Base-by-base conservation (phyloP, 2,329 filamentous ascomycete genomes). In the Basipetospora chlamydospora region DNA sequence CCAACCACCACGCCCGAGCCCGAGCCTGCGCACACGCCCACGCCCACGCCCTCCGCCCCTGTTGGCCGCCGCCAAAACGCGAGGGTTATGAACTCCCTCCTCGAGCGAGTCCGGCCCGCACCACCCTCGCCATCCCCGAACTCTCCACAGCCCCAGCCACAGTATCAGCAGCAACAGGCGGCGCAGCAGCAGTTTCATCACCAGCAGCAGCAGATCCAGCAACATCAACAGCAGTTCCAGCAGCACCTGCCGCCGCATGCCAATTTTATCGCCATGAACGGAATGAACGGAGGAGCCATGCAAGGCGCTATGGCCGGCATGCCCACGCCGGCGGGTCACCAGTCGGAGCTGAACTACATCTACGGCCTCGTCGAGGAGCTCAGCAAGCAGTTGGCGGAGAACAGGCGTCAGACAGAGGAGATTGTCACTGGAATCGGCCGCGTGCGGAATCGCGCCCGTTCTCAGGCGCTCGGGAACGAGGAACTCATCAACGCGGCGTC, bases 361-460 rank as follows among this genome's bases (percentile, higher is more conserved):
- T 77, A 78, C 49, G 62, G 64, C 44, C 73, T 79, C 68, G 74
- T 80, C 9, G 75, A 80, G 48, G 72, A 77, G 49, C 60, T 79
- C 33, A 76, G 73, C 46, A 66, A 69, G 23, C 70, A 77, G 49
- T 60, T 79, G 21, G 66, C 72, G 10, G 70, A 76, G 35, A 77
- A 76, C 50, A 63, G 70, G 44, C 62, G 66, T 28, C 66, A 70
- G 26, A 69, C 73, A n/a, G 70, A 76, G 43, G 70, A 75, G 18
- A 76, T 80, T 32, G 70, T 79, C 34, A 63, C 61, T n/a, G 70
- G 70, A 28, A 62, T 78, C 28, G 75, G 75, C 20, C 64, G 66
- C 39, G 70, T 80, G 44, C 68, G 74, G 40, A 67, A 63, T 46
- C 64, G 63, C 31, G 74, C 73, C 31, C 61, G 61, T 42, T 55